A percentile compares a stretch with the other conserved stretches of the same genome.
Conservation (phyloP, 805 yeast genomes). For the Sungouiozyma ichnusensis region DNA sequence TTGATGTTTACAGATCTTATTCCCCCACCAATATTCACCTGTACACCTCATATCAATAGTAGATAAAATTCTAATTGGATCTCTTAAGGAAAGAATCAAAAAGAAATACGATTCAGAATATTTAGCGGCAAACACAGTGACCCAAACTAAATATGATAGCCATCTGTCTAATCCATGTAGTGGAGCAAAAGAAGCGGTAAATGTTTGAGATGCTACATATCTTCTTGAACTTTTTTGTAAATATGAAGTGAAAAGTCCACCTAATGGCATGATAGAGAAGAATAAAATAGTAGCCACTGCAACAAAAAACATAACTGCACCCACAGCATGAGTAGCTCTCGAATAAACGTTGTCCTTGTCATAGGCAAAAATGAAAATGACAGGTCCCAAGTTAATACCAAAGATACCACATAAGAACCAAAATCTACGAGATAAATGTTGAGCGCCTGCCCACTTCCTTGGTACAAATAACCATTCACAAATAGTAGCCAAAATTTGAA, state of each 20-base stretch:
- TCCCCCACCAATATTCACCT: constrained; percentile 85
- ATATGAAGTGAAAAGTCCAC: constrained; percentile 90
- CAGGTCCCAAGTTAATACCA: constrained; percentile 70
- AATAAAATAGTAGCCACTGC: constrained; percentile 75
- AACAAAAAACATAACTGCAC: constrained; percentile 82
- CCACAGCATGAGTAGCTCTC: constrained; percentile 62
- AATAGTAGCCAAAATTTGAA: constrained; percentile 80
- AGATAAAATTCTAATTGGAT: constrained; percentile 85
- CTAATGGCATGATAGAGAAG: constrained; percentile 91
- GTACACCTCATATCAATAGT: constrained; percentile 84
- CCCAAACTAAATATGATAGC: constrained; percentile 91
- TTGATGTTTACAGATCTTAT: constrained; percentile 71
- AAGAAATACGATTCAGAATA: constrained; percentile 85
- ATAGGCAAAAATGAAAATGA: constrained; percentile 74
- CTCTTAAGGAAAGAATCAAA: constrained; percentile 79
- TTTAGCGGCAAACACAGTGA: constrained; percentile 80
- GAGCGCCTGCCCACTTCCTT: constrained; percentile 98
- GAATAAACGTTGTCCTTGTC: constrained; percentile 60
- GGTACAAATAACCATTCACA: constrained; percentile 96
- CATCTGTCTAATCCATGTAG: constrained; percentile 87
- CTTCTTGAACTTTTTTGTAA: constrained; percentile 78
- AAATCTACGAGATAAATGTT: constrained; percentile 83
- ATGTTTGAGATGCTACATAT: constrained; percentile 88
- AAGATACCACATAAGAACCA: constrained; percentile 60
- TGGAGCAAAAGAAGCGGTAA: constrained; percentile 82